A percentile compares a stretch with the other conserved stretches of the same genome.
Evolutionary conservation across 768 basidiomycete species (phyloP).

Genomic region (Phylloporus sp.): DNA sequence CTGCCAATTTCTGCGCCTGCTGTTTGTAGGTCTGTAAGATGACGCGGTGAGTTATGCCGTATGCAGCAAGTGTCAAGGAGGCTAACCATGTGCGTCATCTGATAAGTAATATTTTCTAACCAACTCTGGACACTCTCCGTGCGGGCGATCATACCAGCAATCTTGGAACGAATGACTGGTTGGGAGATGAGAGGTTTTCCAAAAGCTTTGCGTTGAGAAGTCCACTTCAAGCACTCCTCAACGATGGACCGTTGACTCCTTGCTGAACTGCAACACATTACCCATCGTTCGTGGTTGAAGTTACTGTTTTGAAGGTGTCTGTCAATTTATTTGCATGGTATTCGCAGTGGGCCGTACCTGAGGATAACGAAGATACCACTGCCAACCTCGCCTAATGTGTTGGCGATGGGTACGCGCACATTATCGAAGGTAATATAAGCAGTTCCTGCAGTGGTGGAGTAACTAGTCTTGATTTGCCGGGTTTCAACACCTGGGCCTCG

Average conservation of each 20-base stretch:
- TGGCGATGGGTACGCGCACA: slow-evolving; percentile 81
- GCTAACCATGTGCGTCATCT: slow-evolving; percentile 78
- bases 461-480: slow-evolving; percentile 74
- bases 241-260: slow-evolving; percentile 63
- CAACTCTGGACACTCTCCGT: slow-evolving; percentile 80
- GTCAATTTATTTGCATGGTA: neutral
- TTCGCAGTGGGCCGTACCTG: slow-evolving; percentile 32
- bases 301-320: slow-evolving; percentile 46
- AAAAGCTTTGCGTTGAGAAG: slow-evolving; percentile 84
- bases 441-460: slow-evolving; percentile 85
- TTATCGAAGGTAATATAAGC: slow-evolving; percentile 80
- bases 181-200: slow-evolving; percentile 83
- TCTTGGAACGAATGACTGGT: slow-evolving; percentile 82
- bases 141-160: slow-evolving; percentile 87
- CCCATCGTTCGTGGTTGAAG: slow-evolving; percentile 95
- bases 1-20: slow-evolving; percentile 69
- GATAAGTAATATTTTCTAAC: slow-evolving; percentile 83
- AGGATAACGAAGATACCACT: slow-evolving; percentile 61
- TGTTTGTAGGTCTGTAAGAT: slow-evolving; percentile 57
- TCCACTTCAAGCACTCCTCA: slow-evolving; percentile 92
- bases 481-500: slow-evolving; percentile 62
- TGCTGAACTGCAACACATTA: slow-evolving; percentile 78
- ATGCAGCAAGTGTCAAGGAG: neutral
- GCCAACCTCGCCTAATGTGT: slow-evolving; percentile 67
- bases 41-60: slow-evolving; percentile 1